These are phyloP conservation scores for Suillus occidentalis DNA, from an alignment of 768 basidiomycete genomes.

Conservation along the genomic window DNA sequence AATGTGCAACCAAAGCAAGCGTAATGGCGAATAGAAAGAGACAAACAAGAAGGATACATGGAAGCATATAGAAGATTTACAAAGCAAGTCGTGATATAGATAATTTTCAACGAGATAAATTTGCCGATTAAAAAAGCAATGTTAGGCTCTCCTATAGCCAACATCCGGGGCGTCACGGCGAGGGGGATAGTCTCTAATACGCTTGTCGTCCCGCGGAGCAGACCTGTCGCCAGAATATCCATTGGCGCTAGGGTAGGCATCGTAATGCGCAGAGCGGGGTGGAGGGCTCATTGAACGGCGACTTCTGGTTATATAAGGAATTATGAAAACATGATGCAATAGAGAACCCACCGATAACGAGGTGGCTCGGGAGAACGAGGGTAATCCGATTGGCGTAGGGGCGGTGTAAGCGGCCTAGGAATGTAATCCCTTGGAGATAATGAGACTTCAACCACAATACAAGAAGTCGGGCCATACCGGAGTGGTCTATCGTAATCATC, in stretches of 20 bases:
- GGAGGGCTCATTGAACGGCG: slow-evolving; percentile 74
- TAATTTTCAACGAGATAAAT: background rate
- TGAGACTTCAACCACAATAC: slow-evolving; percentile 7
- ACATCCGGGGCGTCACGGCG: slow-evolving; percentile 35
- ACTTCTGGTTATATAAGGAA: slow-evolving; percentile 32
- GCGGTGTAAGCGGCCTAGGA: slow-evolving; percentile 53
- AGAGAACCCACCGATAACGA: slow-evolving; percentile 37
- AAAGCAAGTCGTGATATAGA: background rate
- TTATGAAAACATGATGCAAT: slow-evolving; percentile 4
- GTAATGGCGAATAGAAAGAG: background rate
- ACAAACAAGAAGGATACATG: background rate
- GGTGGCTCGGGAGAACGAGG: slow-evolving; percentile 46
- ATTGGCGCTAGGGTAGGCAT: slow-evolving; percentile 45
- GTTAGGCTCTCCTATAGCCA: slow-evolving; percentile 31
- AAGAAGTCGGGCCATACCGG: slow-evolving; percentile 44
- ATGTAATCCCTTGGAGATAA: slow-evolving; percentile 51
- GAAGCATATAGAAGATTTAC: background rate
- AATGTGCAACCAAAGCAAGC: background rate
- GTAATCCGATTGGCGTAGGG: slow-evolving; percentile 50
- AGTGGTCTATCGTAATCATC: slow-evolving; percentile 66
- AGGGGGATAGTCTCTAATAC: slow-evolving; percentile 40
- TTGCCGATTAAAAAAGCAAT: slow-evolving; percentile 9
- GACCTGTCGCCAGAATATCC: slow-evolving; percentile 50
- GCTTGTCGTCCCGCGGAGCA: slow-evolving; percentile 33
- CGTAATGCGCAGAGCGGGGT: slow-evolving; percentile 52